Evolutionary conservation across 2,329 filamentous ascomycete species (phyloP).

Genomic region (Alternaria rosae): DNA sequence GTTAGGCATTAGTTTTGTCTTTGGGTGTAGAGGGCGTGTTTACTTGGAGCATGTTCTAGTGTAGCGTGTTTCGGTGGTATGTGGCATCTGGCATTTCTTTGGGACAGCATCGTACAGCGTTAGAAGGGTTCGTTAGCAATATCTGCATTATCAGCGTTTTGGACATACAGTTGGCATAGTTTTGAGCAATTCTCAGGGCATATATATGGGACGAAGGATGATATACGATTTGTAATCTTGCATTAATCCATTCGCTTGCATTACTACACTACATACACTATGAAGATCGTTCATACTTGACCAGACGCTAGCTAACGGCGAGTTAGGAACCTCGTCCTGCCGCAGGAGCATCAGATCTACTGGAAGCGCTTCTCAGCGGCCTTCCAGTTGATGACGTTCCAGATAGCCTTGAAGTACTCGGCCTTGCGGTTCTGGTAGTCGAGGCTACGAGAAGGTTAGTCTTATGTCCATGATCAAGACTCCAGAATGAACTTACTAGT

Average conservation of each 20-base stretch:
- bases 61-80: background rate
- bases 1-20: conserved; percentile 34
- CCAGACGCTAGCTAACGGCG: background rate
- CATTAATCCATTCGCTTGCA: background rate
- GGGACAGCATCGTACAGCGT: background rate
- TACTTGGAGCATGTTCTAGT: background rate
- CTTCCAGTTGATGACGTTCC: conserved; percentile 98
- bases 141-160: background rate
- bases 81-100: background rate
- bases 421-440: conserved; percentile 98
- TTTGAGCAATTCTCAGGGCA: too few relatives aligned
- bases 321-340: conserved; percentile 9
- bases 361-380: conserved; percentile 79
- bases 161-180: background rate
- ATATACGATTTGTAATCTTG: too few relatives aligned
- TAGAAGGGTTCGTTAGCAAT: background rate
- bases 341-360: conserved; percentile 29
- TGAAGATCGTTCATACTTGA: background rate
- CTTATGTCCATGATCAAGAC: accelerated
- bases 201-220: background rate
- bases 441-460: conserved; percentile 53
- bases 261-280: conserved; percentile 10
- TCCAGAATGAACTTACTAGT: conserved; percentile 48
- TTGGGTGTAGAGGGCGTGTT: background rate
- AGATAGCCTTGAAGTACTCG: conserved; percentile 92